Evolutionary conservation across 176 grass and related monocot species (phyloP).

Genomic region (Oryza meridionalis): DNA sequence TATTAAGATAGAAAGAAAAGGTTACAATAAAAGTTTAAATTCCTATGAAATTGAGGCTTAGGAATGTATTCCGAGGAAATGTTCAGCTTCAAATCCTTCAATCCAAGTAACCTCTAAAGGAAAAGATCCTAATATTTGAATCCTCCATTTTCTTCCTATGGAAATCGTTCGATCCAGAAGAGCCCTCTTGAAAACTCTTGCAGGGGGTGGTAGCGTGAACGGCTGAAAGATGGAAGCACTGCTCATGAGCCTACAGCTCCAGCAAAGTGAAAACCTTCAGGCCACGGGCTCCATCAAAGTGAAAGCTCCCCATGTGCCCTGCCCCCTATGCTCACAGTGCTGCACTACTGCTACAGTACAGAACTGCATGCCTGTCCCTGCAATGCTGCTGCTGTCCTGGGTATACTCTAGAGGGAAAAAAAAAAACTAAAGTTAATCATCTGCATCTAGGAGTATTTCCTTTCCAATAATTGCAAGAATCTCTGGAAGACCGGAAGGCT

Average conservation of each 20-base stretch:
- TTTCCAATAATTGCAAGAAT: conserved; percentile 29
- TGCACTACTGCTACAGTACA: conserved; percentile 36
- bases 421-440: conserved; percentile 28
- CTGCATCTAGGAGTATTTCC: not conserved
- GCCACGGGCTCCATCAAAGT: conserved; percentile 28
- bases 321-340: conserved; percentile 9
- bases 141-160: no score
- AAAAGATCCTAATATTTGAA: no score
- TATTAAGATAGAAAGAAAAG: no score
- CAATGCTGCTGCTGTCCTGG: conserved; percentile 5
- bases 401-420: conserved; percentile 28
- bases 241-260: not conserved
- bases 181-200: no score
- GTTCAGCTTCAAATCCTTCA: no score
- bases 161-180: no score
- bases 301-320: conserved; percentile 46
- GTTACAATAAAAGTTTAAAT: no score
- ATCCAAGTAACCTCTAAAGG: no score
- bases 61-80: no score
- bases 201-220: not conserved
- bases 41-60: no score
- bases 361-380: conserved; percentile 40
- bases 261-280: conserved; percentile 3
- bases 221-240: not conserved
- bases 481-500: not conserved